Conservation (phyloP, 208 protist species). For the Leptomonas pyrrhocoris region DNA sequence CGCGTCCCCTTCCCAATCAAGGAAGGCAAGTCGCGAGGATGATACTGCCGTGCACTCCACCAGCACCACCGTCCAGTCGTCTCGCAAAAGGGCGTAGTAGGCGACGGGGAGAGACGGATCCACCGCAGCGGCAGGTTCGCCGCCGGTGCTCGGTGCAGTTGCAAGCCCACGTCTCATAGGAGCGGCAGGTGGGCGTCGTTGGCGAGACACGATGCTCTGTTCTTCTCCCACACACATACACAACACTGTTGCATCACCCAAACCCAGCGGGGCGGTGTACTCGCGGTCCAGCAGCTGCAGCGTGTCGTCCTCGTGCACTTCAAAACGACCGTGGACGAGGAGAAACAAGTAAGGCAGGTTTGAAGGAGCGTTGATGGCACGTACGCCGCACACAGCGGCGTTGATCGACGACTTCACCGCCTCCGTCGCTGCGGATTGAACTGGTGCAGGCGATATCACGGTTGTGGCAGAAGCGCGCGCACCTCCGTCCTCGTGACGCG, state of each 20-base stretch:
- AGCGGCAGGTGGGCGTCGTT: not conserved
- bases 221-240: constrained; percentile 17
- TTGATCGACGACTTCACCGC: not conserved
- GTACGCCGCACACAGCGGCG: not conserved
- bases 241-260: constrained; percentile 8
- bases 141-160: not conserved
- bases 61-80: constrained; percentile 16
- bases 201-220: constrained; percentile 8
- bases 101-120: not conserved
- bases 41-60: constrained; percentile 15
- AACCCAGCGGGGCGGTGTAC: constrained; percentile 7
- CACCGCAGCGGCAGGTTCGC: not conserved
- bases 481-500: not conserved
- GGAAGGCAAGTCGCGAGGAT: constrained; percentile 7
- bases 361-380: constrained; percentile 6
- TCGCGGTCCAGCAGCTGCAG: constrained; percentile 7
- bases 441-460: not conserved
- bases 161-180: not conserved
- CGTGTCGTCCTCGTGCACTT: constrained; percentile 22
- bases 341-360: constrained; percentile 17
- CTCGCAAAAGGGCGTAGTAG: constrained; percentile 17
- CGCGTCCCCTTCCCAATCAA: not conserved
- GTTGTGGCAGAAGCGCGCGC: not conserved
- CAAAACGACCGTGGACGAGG: constrained; percentile 15
- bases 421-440: not conserved